Evolutionary conservation across 176 grass and related monocot species (phyloP), one percentile per base, ranked within the genome.

Genomic region (Carex myosuroides): DNA sequence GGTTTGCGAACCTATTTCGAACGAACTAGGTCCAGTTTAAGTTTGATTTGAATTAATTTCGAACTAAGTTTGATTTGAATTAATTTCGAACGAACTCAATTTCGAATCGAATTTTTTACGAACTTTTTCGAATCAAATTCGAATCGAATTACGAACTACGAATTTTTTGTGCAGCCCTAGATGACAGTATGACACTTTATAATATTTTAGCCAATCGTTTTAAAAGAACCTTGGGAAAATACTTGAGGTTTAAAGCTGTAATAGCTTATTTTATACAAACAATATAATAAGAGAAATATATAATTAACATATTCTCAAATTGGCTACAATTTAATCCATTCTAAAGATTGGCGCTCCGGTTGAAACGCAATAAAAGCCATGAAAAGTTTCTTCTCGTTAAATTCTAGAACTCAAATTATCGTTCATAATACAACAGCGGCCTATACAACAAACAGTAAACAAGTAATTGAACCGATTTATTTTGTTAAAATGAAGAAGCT

Each of bases 401-500:
- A n/a, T 5, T 37, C 35, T 4, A 5, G 5, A 39, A 39, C 37
- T 39, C 37, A 39, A 13, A 8, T 73, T 50, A 50, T 50, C n/a
- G 11, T 73, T 30, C 37, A 69, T 37, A 70, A 37, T 70, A 44
- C 17, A 44, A 44, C 16, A 70, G 33, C 14, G 7, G 17, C 37
- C 68, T 70, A 70, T 64, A 64, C 30, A 74, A 73, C 9, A 24
- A 74, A 73, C 9, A 24, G 44, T 50, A 52, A 76, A 55, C 12
- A 30, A 33, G 17, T 57, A 57, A 35, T 32, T 55, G 53, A 57
- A 57, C 26, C 4, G 13, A 13, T 33, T 78, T 53, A 14, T 22
- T 53, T 71, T 26, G 20, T 29, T 78, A 24, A 55, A 56, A 56
- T 78, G 14, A 78, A 32, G 89, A 86, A 57, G 87, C 50, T 21